Conservation (phyloP, 2,329 filamentous ascomycete genomes). For the Blastomyces emzantsi region DNA sequence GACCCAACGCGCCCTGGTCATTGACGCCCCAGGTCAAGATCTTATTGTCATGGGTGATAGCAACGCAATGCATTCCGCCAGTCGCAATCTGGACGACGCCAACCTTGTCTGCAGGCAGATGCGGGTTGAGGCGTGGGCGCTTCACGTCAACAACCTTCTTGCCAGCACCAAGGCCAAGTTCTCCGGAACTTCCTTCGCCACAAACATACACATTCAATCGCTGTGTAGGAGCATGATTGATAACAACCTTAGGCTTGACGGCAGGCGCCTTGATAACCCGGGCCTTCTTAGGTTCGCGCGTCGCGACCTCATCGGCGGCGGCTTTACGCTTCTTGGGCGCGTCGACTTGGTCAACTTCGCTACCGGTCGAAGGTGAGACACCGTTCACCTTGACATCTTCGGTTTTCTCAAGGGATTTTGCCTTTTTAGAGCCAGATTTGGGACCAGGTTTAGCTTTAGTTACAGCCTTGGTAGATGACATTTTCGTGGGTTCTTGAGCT, state of each 20-base stretch:
- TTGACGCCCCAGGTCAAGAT: constrained; percentile 84
- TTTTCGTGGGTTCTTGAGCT: constrained; percentile 16
- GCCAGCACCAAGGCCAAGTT: constrained; percentile 65
- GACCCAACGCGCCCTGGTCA: constrained; percentile 70
- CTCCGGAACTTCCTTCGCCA: constrained; percentile 69
- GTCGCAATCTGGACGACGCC: constrained; percentile 67
- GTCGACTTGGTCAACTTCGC: not conserved
- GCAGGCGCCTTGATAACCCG: constrained; percentile 22
- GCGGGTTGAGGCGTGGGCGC: constrained; percentile 60
- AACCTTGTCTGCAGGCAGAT: constrained; percentile 47
- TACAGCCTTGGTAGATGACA: constrained; percentile 12
- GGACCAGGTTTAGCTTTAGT: constrained; percentile 17
- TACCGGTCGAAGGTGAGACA: not conserved
- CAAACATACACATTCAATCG: constrained; percentile 67
- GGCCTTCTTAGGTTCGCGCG: constrained; percentile 26
- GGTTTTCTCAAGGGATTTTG: constrained; percentile 2
- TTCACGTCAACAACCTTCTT: constrained; percentile 62
- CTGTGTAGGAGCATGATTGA: constrained; percentile 53
- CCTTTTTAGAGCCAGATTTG: not conserved
- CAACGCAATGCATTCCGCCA: constrained; percentile 74
- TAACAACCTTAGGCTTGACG: constrained; percentile 28
- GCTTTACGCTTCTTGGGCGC: constrained; percentile 28
- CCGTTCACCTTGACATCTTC: constrained; percentile 8
- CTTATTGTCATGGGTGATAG: constrained; percentile 68
- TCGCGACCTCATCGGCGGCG: constrained; percentile 21